Base-by-base conservation (phyloP, 805 yeast species). In the Yamadazyma takamatsuzukensis region DNA sequence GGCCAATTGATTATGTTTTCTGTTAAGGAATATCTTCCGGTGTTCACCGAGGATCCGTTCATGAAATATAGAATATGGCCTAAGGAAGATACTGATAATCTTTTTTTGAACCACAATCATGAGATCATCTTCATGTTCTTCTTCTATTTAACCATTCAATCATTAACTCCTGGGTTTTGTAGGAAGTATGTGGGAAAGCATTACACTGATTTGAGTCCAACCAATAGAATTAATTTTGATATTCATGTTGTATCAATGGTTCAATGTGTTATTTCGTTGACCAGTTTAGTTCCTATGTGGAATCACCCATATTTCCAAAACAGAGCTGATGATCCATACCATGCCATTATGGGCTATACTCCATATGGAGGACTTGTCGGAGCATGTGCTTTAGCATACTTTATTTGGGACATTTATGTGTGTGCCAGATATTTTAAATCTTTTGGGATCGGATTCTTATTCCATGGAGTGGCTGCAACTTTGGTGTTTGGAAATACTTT, bases 241-340 rank as follows among this genome's bases (percentile, higher is more conserved):
- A 84, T 89, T 47, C 97, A 93, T 56, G 70, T 84, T 9, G 96
- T 87, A 3, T 81, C 97, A 2, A 79, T 84, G 76, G 75, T 88
- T 13, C 97, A 93, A 56, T 77, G 93, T 30, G 28, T 85, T 1
- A 41, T 84, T 5, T 79, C 95, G 8, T 59, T 86, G 16, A 52
- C 53, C 6, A 51, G 76, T 6, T 68, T 83, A 19, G 51, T 76
- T 29, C 95, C 95, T 5, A 68, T 83, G 67, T 76, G 81, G 54
- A 61, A 69, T 35, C 82, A 81, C 41, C 68, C 74, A 7, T 53
- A 65, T 30, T 66, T 75, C 37, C 44, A 40, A 27, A 56, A 64
- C 33, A 43, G 60, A 18, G 41, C 47, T 4, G 46, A 51, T 9
- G 76, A 80, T 49, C 71, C 82, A 5, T 23, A 34, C 15, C 25